These are phyloP conservation scores for Penicillium lividum DNA, from an alignment of 495 filamentous ascomycete species.

Conservation along the genomic window DNA sequence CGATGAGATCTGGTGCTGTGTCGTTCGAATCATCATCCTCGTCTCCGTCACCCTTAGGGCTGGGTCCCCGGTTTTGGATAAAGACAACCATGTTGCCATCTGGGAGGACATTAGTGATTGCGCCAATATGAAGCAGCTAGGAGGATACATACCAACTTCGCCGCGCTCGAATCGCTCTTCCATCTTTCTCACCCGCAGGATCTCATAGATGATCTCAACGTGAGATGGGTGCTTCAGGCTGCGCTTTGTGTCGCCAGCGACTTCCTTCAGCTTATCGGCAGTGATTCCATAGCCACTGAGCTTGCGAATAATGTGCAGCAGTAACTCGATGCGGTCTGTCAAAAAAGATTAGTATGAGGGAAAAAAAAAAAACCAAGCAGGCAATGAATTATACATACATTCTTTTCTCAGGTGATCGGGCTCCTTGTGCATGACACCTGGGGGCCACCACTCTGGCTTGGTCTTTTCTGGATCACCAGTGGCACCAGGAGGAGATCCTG, in stretches of 20 bases:
- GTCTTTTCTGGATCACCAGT: slow-evolving; percentile 54
- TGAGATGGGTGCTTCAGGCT: slow-evolving; percentile 39
- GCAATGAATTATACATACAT: slow-evolving; percentile 48
- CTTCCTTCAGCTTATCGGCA: slow-evolving; percentile 43
- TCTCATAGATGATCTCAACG: slow-evolving; percentile 50
- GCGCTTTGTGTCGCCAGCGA: slow-evolving; percentile 43
- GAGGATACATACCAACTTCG: slow-evolving; percentile 47
- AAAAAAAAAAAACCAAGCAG: neutral
- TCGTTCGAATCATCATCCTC: slow-evolving; percentile 36
- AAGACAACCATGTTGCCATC: slow-evolving; percentile 42
- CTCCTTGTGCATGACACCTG: slow-evolving; percentile 66
- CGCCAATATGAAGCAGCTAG: neutral
- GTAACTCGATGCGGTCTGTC: slow-evolving; percentile 41
- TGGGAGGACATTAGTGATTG: slow-evolving; percentile 16
- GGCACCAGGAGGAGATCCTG: slow-evolving; percentile 38
- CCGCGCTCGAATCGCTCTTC: slow-evolving; percentile 54
- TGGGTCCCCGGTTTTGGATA: slow-evolving; percentile 39
- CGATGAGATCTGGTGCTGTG: slow-evolving; percentile 28
- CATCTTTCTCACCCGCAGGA: slow-evolving; percentile 53
- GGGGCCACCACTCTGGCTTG: slow-evolving; percentile 83
- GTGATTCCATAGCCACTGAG: slow-evolving; percentile 38
- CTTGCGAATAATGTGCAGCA: slow-evolving; percentile 50
- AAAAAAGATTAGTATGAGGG: neutral
- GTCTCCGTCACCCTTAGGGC: slow-evolving; percentile 34
- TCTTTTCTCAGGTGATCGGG: slow-evolving; percentile 81